Evolutionary conservation across 805 yeast genomes (phyloP).

Genomic region (Teunomyces funiuensis): DNA sequence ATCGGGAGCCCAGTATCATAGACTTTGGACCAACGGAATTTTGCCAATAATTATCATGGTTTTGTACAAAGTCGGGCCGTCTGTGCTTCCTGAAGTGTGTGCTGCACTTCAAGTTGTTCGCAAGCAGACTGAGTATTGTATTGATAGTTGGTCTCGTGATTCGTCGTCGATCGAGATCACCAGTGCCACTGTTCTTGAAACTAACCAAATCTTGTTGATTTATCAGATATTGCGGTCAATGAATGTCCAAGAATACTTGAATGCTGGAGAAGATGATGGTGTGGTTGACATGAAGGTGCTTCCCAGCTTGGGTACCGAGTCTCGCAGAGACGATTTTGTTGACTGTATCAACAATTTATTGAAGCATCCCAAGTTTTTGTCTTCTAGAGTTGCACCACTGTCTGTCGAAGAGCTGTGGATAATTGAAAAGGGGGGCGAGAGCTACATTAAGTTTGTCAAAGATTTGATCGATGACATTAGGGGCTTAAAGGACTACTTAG

Average conservation of each 20-base stretch:
- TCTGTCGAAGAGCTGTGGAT: conserved; percentile 63
- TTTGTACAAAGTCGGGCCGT: conserved; percentile 61
- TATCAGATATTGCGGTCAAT: conserved; percentile 56
- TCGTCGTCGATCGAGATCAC: conserved; percentile 42
- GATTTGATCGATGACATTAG: conserved; percentile 50
- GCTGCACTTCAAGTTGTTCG: conserved; percentile 62
- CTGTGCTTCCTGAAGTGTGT: conserved; percentile 63
- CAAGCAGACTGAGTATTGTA: conserved; percentile 62
- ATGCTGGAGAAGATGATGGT: conserved; percentile 12
- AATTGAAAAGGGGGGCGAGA: conserved; percentile 46
- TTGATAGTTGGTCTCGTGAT: conserved; percentile 68
- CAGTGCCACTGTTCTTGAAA: conserved; percentile 38
- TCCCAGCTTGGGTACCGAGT: conserved; percentile 62
- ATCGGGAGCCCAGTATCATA: conserved; percentile 57
- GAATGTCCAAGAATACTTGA: conserved; percentile 50
- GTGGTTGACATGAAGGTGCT: conserved; percentile 33
- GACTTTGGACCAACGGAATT: conserved; percentile 84
- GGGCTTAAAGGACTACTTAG: conserved; percentile 48
- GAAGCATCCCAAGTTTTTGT: conserved; percentile 82
- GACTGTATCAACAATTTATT: conserved; percentile 67
- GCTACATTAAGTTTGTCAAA: conserved; percentile 37
- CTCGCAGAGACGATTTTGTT: conserved; percentile 58
- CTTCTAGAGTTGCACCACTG: conserved; percentile 64
- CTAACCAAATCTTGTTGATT: conserved; percentile 61
- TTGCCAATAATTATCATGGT: conserved; percentile 64